Conservation (phyloP, 305 asterid species). For the Striga hermonthica region DNA sequence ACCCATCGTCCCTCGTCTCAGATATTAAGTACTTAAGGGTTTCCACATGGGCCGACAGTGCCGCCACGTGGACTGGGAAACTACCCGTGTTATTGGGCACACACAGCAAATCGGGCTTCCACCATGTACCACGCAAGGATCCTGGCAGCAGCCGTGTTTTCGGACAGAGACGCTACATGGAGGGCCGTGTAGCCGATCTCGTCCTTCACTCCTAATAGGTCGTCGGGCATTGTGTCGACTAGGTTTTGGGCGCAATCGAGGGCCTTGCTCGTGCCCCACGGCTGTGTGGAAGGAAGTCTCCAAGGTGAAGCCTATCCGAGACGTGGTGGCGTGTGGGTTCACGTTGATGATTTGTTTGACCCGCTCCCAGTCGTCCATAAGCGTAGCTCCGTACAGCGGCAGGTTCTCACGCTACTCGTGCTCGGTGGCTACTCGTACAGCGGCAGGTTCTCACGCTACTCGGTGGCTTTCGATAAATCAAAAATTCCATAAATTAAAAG, state of each 20-base stretch:
- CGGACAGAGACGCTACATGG: constrained; percentile 40
- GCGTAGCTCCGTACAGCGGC: constrained; percentile 1
- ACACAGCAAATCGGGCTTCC: background rate
- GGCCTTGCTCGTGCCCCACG: constrained; percentile 32
- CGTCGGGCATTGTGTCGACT: background rate
- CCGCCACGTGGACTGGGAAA: constrained; percentile 44
- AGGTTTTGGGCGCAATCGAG: background rate
- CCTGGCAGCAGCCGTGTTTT: constrained; percentile 33
- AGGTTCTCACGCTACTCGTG: background rate
- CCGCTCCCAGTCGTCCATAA: background rate
- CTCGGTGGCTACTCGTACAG: background rate
- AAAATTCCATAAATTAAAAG: background rate
- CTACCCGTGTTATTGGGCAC: background rate
- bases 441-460: too few species aligned
- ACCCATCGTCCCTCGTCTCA: background rate
- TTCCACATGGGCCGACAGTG: constrained; percentile 32
- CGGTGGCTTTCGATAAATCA: background rate
- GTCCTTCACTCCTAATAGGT: constrained; percentile 29
- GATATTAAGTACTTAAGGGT: constrained; percentile 15
- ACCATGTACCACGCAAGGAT: constrained; percentile 32
- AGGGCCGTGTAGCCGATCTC: constrained; percentile 36
- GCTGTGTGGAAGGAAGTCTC: constrained; percentile 45
- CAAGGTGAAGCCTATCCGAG: constrained; percentile 33
- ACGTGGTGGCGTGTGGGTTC: constrained; percentile 21
- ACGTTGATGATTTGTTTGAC: constrained; percentile 6